phyloP scores from a whole-genome alignment of 169 alveolate genomes.

The Perkinsus olseni region DNA sequence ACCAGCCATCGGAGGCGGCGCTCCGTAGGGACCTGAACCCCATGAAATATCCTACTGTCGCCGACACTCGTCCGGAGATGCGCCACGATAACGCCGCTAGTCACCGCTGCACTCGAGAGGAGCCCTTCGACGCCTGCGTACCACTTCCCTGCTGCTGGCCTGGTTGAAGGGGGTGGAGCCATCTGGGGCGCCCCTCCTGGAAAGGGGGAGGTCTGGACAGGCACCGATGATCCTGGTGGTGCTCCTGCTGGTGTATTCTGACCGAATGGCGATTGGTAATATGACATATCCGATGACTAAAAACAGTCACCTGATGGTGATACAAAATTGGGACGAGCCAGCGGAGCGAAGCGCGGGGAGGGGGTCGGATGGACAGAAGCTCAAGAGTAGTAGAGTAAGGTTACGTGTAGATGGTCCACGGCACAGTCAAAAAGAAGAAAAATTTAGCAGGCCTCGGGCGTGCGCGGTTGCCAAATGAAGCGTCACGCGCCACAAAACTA shows the following conservation, averaged over 20 bases:
- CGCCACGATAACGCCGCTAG: too few species aligned
- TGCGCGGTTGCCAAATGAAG: not conserved
- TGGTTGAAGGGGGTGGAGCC: not conserved
- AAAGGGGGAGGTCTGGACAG: not conserved
- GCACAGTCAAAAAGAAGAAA: not conserved
- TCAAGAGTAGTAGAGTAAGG: too few species aligned
- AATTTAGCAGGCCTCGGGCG: not conserved
- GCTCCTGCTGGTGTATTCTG: not conserved
- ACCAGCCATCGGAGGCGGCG: not conserved
- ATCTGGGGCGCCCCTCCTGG: not conserved
- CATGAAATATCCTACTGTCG: too few species aligned
- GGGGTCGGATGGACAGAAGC: too few species aligned
- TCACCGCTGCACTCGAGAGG: not conserved
- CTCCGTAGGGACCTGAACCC: not conserved
- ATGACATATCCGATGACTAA: not conserved
- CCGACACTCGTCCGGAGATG: too few species aligned
- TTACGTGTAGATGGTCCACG: too few species aligned
- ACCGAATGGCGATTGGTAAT: not conserved
- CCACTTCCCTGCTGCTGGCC: not conserved
- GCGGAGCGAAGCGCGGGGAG: too few species aligned
- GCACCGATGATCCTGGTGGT: not conserved
- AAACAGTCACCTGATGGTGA: not conserved
- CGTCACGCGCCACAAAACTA: not conserved
- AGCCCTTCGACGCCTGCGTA: not conserved
- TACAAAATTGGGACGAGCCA: too few species aligned